Base-by-base conservation (phyloP, 2,329 filamentous ascomycete genomes). In the Neonectria hederae region DNA sequence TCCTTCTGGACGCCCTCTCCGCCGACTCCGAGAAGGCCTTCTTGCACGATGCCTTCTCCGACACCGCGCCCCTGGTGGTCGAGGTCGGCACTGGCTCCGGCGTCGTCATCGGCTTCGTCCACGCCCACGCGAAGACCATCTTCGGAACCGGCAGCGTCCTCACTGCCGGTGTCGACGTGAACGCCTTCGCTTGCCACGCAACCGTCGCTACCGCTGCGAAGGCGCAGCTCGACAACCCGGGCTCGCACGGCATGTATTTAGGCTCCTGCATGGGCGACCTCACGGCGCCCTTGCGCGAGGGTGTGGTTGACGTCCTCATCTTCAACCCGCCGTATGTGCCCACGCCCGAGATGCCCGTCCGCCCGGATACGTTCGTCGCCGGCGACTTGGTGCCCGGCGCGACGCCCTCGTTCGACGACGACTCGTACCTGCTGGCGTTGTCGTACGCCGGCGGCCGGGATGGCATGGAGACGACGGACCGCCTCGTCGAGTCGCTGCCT, bases 311-410 rank as follows among this genome's bases (percentile, higher is more conserved):
- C 76, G 86, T 99, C 11, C 84, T 99, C 66, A 86, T 99, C 28
- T 99, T 98, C 84, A 99, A 99, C 76, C 96, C 96, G 57, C 96
- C 96, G 0, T 99, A 99, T 76, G 96, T 99, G 14, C 96, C 96
- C 2, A 97, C 94, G 2, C 86, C 90, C 26, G 87, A 89, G 43
- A 80, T 97, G 63, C 94, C 95, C 1, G 76, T 79, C 24, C 78
- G 86, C 38, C 84, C 75, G 21, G 74, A 67, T 59, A 71, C 63
- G 54, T 77, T 75, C 43, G 40, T 55, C 2, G 72, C 69, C 2
- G 72, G 73, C 2, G 69, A 69, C 26, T 59, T 72, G 54, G 68
- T 72, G 11, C 63, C 69, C 58, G 75, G 71, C 11, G 65, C 75
- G 71, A 78, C 59, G 76, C 81, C 76, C 43, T 79, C 79, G 10